A percentile compares a stretch with the other conserved stretches of the same genome.
Evolutionary conservation across 2,329 filamentous ascomycete genomes (phyloP).

Genomic region (Aureobasidium melanogenum): DNA sequence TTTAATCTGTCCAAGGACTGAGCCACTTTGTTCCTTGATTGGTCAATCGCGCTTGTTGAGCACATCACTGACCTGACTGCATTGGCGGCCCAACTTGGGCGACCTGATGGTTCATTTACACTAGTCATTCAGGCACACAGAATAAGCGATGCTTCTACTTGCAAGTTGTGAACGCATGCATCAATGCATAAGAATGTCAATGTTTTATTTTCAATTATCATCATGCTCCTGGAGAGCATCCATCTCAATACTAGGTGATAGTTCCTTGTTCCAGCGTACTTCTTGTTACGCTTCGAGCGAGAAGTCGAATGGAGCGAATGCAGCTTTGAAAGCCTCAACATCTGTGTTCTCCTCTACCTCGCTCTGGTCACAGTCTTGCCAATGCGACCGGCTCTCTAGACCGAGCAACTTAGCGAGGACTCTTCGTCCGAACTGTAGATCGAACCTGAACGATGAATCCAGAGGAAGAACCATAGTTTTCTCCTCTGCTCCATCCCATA

Average conservation of each 20-base stretch:
- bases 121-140: neutral
- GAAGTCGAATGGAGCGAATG: slow-evolving; percentile 84
- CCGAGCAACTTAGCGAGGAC: slow-evolving; percentile 83
- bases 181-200: too few species aligned
- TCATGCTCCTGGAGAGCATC: neutral
- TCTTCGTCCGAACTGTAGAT: slow-evolving; percentile 79
- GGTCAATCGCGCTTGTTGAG: neutral
- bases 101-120: neutral
- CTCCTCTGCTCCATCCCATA: slow-evolving; percentile 34
- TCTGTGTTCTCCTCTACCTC: slow-evolving; percentile 71
- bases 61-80: neutral
- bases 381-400: slow-evolving; percentile 68
- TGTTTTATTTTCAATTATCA: neutral
- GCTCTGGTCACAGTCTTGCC: slow-evolving; percentile 75
- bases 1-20: neutral
- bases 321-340: slow-evolving; percentile 66
- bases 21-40: neutral
- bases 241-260: neutral
- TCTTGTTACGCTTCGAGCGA: slow-evolving; percentile 35
- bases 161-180: neutral
- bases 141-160: neutral
- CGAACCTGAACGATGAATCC: slow-evolving; percentile 65
- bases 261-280: neutral
- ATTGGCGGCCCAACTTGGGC: neutral
- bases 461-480: slow-evolving; percentile 68